A percentile compares a stretch with the other conserved stretches of the same genome.
Conservation (phyloP, 257 asterid species). For the Rauvolfia tetraphylla region DNA sequence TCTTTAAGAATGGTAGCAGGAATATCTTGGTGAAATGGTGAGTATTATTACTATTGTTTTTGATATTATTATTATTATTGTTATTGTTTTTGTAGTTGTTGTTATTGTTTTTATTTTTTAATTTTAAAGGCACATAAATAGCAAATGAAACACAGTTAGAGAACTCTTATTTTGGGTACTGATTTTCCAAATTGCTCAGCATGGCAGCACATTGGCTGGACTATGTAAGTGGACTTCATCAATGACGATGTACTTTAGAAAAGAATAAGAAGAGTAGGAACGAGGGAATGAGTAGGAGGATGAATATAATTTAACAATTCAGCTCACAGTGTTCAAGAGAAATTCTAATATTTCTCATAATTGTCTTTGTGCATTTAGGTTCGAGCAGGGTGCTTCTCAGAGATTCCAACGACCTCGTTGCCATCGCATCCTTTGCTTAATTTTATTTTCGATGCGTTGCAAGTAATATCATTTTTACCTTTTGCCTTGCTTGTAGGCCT, state of each 20-base stretch:
- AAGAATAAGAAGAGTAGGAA: not conserved
- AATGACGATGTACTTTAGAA: not conserved
- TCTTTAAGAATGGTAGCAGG: too few species aligned
- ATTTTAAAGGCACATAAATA: not conserved
- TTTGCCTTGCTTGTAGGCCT: constrained; percentile 12
- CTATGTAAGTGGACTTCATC: not conserved
- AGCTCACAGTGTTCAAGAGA: not conserved
- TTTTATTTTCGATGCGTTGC: constrained; percentile 69
- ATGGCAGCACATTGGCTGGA: not conserved
- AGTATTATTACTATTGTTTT: too few species aligned
- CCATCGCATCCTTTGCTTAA: constrained; percentile 67
- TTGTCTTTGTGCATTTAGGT: constrained; percentile 45
- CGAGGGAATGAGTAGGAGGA: not conserved
- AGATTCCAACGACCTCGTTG: constrained; percentile 59
- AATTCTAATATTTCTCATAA: constrained; percentile 13
- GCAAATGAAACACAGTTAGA: not conserved
- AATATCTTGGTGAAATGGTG: too few species aligned
- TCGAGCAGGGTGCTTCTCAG: constrained; percentile 89
- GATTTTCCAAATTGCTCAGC: not conserved
- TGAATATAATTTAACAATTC: not conserved
- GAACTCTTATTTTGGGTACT: not conserved
- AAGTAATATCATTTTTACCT: constrained; percentile 40
- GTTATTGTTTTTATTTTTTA: too few species aligned
- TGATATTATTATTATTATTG: too few species aligned
- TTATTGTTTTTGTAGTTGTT: too few species aligned